Evolutionary conservation across 768 basidiomycete genomes (phyloP).

Genomic region (Tricholoma hemisulphureum): DNA sequence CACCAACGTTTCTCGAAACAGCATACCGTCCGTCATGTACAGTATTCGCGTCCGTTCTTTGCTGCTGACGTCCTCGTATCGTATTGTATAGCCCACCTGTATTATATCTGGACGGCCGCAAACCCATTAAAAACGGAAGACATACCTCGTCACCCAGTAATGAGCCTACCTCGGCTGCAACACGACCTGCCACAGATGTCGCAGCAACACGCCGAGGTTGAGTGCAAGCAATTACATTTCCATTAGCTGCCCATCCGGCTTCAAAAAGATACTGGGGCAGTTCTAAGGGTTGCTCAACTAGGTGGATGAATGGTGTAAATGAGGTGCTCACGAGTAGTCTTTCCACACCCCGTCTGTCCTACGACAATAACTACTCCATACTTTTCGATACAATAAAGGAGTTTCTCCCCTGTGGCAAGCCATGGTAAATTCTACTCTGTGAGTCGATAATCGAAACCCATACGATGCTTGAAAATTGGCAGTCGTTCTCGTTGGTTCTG

Average conservation of each 20-base stretch:
- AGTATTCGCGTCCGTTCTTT: constrained; percentile 85
- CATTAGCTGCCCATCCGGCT: constrained; percentile 86
- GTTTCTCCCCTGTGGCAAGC: constrained; percentile 57
- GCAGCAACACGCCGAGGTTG: constrained; percentile 93
- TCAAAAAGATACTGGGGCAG: constrained; percentile 94
- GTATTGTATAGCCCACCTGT: constrained; percentile 95
- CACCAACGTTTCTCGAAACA: constrained; percentile 89
- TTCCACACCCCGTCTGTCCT: constrained; percentile 95
- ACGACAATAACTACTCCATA: constrained; percentile 85
- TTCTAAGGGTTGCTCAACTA: constrained; percentile 49
- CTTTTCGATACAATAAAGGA: constrained; percentile 83
- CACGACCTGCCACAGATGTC: constrained; percentile 88
- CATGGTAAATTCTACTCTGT: neutral
- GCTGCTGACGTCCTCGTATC: constrained; percentile 91
- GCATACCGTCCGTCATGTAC: constrained; percentile 98
- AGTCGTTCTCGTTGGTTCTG: constrained; percentile 77
- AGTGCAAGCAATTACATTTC: constrained; percentile 87
- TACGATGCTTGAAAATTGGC: constrained; percentile 90
- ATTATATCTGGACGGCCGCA: constrained; percentile 8
- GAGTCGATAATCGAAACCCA: constrained; percentile 22
- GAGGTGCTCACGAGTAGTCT: constrained; percentile 82
- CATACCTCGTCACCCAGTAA: constrained; percentile 84
- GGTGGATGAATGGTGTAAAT: neutral
- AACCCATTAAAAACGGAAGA: constrained; percentile 17
- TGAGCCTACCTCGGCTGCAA: constrained; percentile 89